Evolutionary conservation across 2,329 filamentous ascomycete species (phyloP), one percentile per base, ranked within the genome.

Genomic region (Pseudogymnoascus sp.): DNA sequence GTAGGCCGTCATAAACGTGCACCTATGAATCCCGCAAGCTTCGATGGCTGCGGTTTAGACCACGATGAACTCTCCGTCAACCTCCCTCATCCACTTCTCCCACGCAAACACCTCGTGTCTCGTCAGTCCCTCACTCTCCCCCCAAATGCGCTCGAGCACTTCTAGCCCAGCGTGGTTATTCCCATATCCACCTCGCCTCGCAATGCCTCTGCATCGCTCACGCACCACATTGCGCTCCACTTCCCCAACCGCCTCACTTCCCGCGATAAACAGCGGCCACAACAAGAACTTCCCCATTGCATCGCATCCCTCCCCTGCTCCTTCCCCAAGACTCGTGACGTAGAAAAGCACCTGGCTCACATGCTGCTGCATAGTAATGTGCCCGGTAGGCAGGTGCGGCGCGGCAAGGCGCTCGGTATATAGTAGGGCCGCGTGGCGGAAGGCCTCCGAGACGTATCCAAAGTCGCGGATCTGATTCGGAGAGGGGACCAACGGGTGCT

Each of bases 261-360:
- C 93, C 0, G 89, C 87, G 61, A 97, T 88, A 73, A 97, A 96
- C 2, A 97, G 82, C 2, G 93, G 93, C 93, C 93, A 97, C 7
- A 97, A 84, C 8, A 97, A 78, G 73, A 96, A 96, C 72, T 96
- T 96, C 75, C 43, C 41, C 41, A 62, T 55, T 7, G 23, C 43
- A 18, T 33, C 28, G 18, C 59, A 33, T 3, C 38, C 35, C 31
- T 43, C 35, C 62, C 96, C 89, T 38, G 88, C 87, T 58, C 81
- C 83, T 2, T 87, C 82, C 65, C 90, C 87, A 38, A 97, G 86
- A 61, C 87, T 88, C 5, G 87, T 88, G 63, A 95, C 90, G 75
- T 96, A 93, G 75, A 87, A 89, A 41, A 97, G 83, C 0, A 93
- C 89, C 67, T 91, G 87, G 71, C 86, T 86, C 62, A 96, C 92